These are phyloP conservation scores for Radiomyces spectabilis DNA, from an alignment of 192 early-diverging fungal genomes.

Conservation along the genomic window DNA sequence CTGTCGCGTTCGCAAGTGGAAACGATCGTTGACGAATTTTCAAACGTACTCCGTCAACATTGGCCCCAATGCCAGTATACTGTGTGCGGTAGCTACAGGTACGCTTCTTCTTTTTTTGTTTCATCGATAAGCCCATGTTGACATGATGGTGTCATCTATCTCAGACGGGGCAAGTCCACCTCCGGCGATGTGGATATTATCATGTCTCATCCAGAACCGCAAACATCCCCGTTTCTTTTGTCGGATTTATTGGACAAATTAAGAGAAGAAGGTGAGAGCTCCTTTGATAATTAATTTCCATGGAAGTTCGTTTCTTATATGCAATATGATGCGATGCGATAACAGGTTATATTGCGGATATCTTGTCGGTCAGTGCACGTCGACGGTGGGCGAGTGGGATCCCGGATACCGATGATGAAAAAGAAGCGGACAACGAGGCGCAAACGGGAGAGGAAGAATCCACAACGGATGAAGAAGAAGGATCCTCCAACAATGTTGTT, in stretches of 20 bases:
- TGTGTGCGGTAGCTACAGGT: not conserved
- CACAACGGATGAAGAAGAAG: not conserved
- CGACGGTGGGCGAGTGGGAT: no score
- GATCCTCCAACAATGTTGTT: not conserved
- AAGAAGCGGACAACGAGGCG: no score
- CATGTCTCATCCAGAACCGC: not conserved
- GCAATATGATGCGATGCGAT: no score
- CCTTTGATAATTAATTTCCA: no score
- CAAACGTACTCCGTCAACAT: not conserved
- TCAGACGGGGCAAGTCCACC: not conserved
- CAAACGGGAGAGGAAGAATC: not conserved
- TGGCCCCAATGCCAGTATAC: not conserved
- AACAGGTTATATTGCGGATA: not conserved
- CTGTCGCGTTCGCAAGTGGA: not conserved
- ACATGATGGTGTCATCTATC: not conserved
- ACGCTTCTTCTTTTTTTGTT: not conserved
- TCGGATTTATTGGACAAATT: not conserved
- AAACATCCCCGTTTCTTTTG: not conserved
- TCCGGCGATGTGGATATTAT: slow-evolving; percentile 1
- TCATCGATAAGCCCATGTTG: not conserved
- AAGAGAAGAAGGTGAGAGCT: no score
- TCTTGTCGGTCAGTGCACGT: not conserved
- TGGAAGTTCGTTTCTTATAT: no score
- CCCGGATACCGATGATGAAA: no score
- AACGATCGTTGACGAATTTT: not conserved